Base-by-base conservation (phyloP, 805 yeast genomes). In the Pichia nakasei region DNA sequence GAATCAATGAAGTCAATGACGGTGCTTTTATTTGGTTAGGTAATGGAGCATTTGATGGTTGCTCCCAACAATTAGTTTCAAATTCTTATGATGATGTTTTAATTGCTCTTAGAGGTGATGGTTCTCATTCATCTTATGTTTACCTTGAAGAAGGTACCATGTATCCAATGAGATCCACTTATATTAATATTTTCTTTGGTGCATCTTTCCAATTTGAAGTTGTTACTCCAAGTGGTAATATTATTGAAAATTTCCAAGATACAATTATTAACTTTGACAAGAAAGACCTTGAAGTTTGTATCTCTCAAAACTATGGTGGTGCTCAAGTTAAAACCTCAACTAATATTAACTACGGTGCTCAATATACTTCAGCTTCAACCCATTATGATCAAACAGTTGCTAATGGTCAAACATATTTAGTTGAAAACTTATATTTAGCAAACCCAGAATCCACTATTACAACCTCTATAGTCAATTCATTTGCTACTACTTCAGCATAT, bases 21-120 rank as follows among this genome's bases (percentile, higher is more conserved):
- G 51, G 55, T 22, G 60, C 48, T 19, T 56, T 56, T 45, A 60
- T 65, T 37, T 53, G 50, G 35, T 45, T 59, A 37, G 64, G 65
- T 39, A 58, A 57, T 9, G 53, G 49, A 41, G 61, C 61, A 9
- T 57, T 67, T 24, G 55, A 54, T 20, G 67, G 72, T 51, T 59
- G 68, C 49, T 43, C 50, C 22, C 45, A 52, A n/a, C 38, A 35
- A 11, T 32, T 17, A 12, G 13, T 35, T 2, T 26, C 13, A 3
- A 22, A 37, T 24, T 34, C 42, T 18, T 38, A 33, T 21, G 41
- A 31, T 8, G 27, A 35, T 9, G 33, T 41, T n/a, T 27, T 46
- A 2, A 15, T 50, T 26, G 43, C 35, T 17, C 11, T 39, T 18
- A 34, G 41, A 17, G 19, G 22, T 18, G n/a, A 26, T 8, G 32